Evolutionary conservation across 176 grass and related monocot genomes (phyloP).

Genomic region (Phyllostachys edulis): DNA sequence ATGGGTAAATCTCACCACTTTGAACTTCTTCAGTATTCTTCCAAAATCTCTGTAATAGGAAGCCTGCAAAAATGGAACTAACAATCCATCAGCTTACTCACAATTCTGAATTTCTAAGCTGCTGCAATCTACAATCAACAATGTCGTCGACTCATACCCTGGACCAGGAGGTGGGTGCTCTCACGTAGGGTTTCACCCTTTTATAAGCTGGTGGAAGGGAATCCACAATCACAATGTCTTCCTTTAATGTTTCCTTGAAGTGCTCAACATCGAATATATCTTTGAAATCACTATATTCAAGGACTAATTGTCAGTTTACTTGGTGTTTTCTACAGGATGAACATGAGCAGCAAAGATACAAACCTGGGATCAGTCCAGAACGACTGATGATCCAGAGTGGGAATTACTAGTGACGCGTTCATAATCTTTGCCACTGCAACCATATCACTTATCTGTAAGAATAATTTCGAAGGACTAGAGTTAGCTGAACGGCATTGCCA

Average conservation of each 20-base stretch:
- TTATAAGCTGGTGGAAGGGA: constrained; percentile 46
- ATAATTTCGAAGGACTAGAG: constrained; percentile 45
- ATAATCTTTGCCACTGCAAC: constrained; percentile 87
- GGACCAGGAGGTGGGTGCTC: constrained; percentile 64
- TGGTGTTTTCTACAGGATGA: not conserved
- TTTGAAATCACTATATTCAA: constrained; percentile 50
- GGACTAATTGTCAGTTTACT: not conserved
- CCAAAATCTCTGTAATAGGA: constrained; percentile 60
- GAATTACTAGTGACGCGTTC: constrained; percentile 76
- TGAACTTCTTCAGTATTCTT: constrained; percentile 42
- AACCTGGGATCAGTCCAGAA: constrained; percentile 94
- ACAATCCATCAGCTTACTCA: constrained; percentile 26
- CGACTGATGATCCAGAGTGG: constrained; percentile 77
- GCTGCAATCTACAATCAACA: not conserved
- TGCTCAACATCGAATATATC: constrained; percentile 63
- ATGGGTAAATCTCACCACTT: constrained; percentile 64
- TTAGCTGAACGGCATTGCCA: constrained; percentile 28
- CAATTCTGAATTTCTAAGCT: not conserved
- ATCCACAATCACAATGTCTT: constrained; percentile 60
- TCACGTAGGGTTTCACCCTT: constrained; percentile 43
- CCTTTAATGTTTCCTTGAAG: constrained; percentile 59
- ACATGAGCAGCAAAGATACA: not conserved
- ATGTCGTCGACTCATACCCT: constrained; percentile 43
- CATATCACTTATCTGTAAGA: constrained; percentile 94
- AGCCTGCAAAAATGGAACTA: constrained; percentile 41